These are phyloP conservation scores for Leishmania tarentolae DNA, from an alignment of 208 protist genomes.

Conservation along the genomic window DNA sequence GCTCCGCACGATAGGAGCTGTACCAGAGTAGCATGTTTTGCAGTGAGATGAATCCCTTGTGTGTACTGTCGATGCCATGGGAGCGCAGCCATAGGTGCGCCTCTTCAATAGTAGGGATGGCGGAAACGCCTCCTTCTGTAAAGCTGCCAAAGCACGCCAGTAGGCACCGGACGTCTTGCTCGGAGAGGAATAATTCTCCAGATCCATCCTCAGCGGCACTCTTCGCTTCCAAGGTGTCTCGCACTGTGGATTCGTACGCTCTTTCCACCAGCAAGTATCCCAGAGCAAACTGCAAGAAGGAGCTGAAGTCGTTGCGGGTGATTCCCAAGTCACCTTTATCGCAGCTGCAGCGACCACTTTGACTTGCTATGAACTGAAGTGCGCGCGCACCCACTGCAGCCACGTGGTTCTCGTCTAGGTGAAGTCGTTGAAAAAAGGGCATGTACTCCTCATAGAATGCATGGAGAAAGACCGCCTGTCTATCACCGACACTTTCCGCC, in stretches of 20 bases:
- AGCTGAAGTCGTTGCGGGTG: slow-evolving; percentile 33
- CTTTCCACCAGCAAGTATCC: slow-evolving; percentile 30
- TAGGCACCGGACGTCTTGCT: slow-evolving; percentile 19
- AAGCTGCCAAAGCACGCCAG: slow-evolving; percentile 27
- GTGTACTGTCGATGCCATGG: slow-evolving; percentile 3
- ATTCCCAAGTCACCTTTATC: slow-evolving; percentile 9
- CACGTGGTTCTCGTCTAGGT: slow-evolving; percentile 17
- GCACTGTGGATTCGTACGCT: slow-evolving; percentile 23
- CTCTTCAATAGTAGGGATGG: slow-evolving; percentile 13
- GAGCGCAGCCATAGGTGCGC: slow-evolving; percentile 26
- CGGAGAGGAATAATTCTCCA: slow-evolving; percentile 20
- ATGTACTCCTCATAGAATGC: slow-evolving; percentile 34
- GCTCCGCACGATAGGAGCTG: slow-evolving; percentile 26
- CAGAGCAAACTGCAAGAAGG: slow-evolving; percentile 40
- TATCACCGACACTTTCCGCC: not conserved
- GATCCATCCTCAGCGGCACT: not conserved
- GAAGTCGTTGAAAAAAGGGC: slow-evolving; percentile 17
- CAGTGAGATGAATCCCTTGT: slow-evolving; percentile 31
- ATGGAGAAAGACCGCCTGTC: slow-evolving; percentile 12
- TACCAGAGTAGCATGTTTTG: slow-evolving; percentile 37
- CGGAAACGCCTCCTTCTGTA: slow-evolving; percentile 13
- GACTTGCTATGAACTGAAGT: slow-evolving; percentile 17
- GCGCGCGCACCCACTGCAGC: slow-evolving; percentile 19
- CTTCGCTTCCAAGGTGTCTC: not conserved
- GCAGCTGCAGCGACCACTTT: slow-evolving; percentile 9